Evolutionary conservation across 441 rosid genomes (phyloP), one percentile per base, ranked within the genome.

Genomic region (Daphne laureola): DNA sequence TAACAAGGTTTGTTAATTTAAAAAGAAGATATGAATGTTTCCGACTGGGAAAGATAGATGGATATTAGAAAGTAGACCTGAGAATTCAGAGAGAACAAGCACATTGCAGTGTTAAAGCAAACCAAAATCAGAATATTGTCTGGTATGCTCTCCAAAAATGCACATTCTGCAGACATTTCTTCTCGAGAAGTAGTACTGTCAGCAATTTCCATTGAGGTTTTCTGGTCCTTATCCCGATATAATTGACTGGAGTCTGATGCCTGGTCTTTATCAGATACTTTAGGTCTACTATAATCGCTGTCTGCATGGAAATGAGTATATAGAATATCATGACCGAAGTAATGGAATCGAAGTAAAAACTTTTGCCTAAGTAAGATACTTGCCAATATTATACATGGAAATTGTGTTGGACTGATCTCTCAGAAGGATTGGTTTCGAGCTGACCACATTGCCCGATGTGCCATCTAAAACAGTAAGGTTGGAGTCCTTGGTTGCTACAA

Each of bases 311-410:
- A 71, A 47, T 54, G 43, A 66, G 13, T 50, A 21, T 66, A 27
- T 67, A 53, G 70, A 63, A 50, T 71, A 43, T 42, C 42, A 61
- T 15, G 17, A 47, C 26, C 18, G 27, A 42, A 31, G 59, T 21
- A 13, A 42, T 21, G 38, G 41, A 23, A 35, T 43, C 44, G 52
- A 58, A 55, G 49, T 14, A 21, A 21, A 21, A 21, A 41, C 38
- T 18, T 40, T 65, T 40, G 49, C 43, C 46, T 68, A 47, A 36
- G 53, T n/a, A 66, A 66, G 52, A 51, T 46, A 63, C 75, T 59
- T 76, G 71, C 97, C 95, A 76, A 79, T 59, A 43, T 79, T 68
- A 67, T 79, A 76, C 77, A 84, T 68, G 59, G 83, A 71, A 60
- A 83, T 63, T 38, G 79, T 80, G 72, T 49, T 63, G 40, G 73